Conservation (phyloP, 495 filamentous ascomycete genomes). For the Sphaerosporella brunnea region DNA sequence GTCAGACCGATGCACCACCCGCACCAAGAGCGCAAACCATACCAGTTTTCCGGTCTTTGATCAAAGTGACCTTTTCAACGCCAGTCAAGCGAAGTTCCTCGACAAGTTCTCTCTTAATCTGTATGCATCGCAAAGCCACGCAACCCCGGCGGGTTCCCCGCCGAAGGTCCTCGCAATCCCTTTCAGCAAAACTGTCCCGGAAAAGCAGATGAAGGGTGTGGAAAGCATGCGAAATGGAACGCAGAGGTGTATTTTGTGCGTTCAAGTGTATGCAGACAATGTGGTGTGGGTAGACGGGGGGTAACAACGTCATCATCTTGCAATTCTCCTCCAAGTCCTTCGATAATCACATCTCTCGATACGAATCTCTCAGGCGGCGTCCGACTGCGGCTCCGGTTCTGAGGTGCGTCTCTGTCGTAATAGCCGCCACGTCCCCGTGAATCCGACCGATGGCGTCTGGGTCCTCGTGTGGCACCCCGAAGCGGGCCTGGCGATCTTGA, state of each 20-base stretch:
- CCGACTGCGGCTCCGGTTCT: slow-evolving; percentile 19
- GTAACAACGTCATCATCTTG: slow-evolving; percentile 28
- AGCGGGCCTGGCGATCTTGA: slow-evolving; percentile 12
- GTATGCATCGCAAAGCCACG: slow-evolving; percentile 21
- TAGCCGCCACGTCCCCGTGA: slow-evolving; percentile 18
- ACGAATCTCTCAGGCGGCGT: slow-evolving; percentile 20
- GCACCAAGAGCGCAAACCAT: not conserved
- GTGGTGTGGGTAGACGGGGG: slow-evolving; percentile 24
- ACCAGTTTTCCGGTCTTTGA: slow-evolving; percentile 51
- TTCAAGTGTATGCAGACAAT: slow-evolving; percentile 10
- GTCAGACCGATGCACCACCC: not conserved
- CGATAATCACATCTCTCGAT: slow-evolving; percentile 25
- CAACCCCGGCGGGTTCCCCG: not conserved
- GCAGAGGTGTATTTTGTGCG: slow-evolving; percentile 5
- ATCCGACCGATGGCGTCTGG: slow-evolving; percentile 12
- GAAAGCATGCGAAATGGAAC: slow-evolving; percentile 12
- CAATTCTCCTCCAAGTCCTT: slow-evolving; percentile 23
- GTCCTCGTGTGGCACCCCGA: slow-evolving; percentile 18
- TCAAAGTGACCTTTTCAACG: slow-evolving; percentile 46
- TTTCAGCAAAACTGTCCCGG: slow-evolving; percentile 26
- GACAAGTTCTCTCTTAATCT: slow-evolving; percentile 46
- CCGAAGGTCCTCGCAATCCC: slow-evolving; percentile 9
- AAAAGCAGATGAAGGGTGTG: slow-evolving; percentile 14
- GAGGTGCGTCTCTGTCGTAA: slow-evolving; percentile 22
- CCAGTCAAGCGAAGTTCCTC: slow-evolving; percentile 40